Percentiles rank a stretch among this genome's conserved stretches.
phyloP scores from a whole-genome alignment of 2,329 filamentous ascomycete genomes.

The Sordariomycetes sp. region DNA sequence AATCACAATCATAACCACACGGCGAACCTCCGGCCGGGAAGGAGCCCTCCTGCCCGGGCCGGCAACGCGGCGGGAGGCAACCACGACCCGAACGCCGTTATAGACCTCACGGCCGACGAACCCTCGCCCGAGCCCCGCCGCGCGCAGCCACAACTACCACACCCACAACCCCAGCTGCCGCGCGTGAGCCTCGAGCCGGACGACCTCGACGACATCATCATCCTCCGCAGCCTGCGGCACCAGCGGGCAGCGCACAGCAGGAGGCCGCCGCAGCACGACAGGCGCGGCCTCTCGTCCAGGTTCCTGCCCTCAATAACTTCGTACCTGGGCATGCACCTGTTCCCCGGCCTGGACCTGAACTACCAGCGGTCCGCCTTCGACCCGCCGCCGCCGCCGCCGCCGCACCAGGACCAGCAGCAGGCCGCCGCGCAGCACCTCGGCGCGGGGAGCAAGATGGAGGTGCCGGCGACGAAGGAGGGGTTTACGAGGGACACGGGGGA shows the following conservation, averaged over 20 bases:
- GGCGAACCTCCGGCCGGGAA: background rate
- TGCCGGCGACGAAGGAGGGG: conserved; percentile 56
- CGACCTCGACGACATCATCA: background rate
- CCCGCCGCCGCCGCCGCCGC: background rate
- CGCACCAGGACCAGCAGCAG: conserved; percentile 19
- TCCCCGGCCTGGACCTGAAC: background rate
- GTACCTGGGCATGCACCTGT: background rate
- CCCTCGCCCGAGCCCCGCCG: conserved; percentile 11
- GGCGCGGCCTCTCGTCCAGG: background rate
- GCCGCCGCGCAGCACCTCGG: conserved; percentile 23
- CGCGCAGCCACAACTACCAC: too few species aligned
- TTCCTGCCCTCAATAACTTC: background rate
- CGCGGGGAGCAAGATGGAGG: conserved; percentile 42
- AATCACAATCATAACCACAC: background rate
- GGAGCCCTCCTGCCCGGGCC: background rate
- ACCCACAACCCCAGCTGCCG: background rate
- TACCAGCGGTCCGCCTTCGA: background rate
- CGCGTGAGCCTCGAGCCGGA: conserved; percentile 5
- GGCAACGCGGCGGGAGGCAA: background rate
- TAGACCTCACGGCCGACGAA: conserved; percentile 42
- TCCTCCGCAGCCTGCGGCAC: background rate
- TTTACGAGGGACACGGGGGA: conserved; percentile 71
- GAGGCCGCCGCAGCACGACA: background rate
- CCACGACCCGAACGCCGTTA: conserved; percentile 18
- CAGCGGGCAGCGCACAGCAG: background rate